phyloP scores from a whole-genome alignment of 768 basidiomycete genomes.

The Gymnopilus junonius region DNA sequence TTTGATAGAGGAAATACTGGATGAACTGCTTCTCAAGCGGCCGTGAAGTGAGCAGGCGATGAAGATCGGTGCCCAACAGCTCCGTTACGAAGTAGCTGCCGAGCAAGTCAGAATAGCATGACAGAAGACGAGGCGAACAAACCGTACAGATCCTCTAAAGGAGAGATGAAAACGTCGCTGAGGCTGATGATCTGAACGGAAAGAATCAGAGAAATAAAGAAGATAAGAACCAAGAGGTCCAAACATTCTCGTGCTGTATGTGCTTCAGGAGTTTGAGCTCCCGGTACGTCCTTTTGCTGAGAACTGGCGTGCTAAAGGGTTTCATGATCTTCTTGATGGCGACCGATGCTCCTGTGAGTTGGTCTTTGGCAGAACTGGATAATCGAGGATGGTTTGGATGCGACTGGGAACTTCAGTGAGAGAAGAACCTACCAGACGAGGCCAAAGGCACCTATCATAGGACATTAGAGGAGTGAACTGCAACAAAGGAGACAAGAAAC shows the following conservation, averaged over 20 bases:
- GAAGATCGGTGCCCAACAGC: constrained; percentile 96
- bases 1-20: constrained; percentile 99
- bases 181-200: constrained; percentile 89
- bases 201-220: constrained; percentile 1
- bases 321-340: constrained; percentile 99
- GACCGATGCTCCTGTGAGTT: constrained; percentile 90
- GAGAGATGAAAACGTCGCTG: constrained; percentile 99
- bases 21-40: constrained; percentile 99
- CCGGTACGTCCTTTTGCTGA: constrained; percentile 96
- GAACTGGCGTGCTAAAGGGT: constrained; percentile 98
- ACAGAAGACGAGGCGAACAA: not conserved
- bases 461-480: constrained; percentile 1
- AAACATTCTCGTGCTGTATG: constrained; percentile 96
- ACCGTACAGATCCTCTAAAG: constrained; percentile 96
- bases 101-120: constrained; percentile 7
- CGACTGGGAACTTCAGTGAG: not conserved
- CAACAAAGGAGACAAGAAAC: constrained; percentile 8
- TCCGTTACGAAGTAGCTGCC: constrained; percentile 98
- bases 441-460: constrained; percentile 83
- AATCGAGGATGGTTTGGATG: constrained; percentile 5
- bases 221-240: constrained; percentile 25
- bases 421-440: constrained; percentile 84
- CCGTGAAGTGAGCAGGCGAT: constrained; percentile 93
- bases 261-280: constrained; percentile 99
- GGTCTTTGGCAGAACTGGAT: constrained; percentile 88